Evolutionary conservation across 129 eudicot species (phyloP).

Genomic region (Tagetes patula): DNA sequence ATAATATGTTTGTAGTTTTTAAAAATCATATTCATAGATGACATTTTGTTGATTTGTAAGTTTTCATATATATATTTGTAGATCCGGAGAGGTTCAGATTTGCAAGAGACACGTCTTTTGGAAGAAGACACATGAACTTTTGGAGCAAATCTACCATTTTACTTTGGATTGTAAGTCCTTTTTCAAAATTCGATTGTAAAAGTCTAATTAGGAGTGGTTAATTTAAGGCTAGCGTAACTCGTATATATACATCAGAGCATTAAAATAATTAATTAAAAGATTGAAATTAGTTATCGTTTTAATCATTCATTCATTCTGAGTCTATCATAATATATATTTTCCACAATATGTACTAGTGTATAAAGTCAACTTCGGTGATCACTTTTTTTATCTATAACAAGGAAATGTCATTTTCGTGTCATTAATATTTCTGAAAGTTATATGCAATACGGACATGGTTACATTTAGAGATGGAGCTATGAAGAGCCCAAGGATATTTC

Average conservation of each 20-base stretch:
- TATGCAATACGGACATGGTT: background rate
- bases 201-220: too few species aligned
- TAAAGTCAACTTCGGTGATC: slow-evolving; percentile 17
- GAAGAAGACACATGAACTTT: slow-evolving; percentile 52
- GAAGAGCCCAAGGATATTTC: too few species aligned
- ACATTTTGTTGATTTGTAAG: background rate
- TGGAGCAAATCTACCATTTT: slow-evolving; percentile 59
- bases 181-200: background rate
- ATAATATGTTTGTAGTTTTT: background rate
- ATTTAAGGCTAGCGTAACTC: too few species aligned
- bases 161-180: slow-evolving; percentile 54
- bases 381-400: background rate
- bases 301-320: background rate
- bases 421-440: background rate
- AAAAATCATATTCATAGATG: background rate
- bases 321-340: background rate
- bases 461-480: too few species aligned
- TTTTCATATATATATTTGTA: background rate
- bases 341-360: background rate
- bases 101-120: slow-evolving; percentile 64
- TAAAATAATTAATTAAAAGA: background rate
- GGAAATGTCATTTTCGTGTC: background rate
- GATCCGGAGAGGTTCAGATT: slow-evolving; percentile 63
- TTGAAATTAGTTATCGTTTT: background rate
- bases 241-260: too few species aligned